phyloP scores from a whole-genome alignment of 345 rosid species.

The Eucalyptus paniculata region DNA sequence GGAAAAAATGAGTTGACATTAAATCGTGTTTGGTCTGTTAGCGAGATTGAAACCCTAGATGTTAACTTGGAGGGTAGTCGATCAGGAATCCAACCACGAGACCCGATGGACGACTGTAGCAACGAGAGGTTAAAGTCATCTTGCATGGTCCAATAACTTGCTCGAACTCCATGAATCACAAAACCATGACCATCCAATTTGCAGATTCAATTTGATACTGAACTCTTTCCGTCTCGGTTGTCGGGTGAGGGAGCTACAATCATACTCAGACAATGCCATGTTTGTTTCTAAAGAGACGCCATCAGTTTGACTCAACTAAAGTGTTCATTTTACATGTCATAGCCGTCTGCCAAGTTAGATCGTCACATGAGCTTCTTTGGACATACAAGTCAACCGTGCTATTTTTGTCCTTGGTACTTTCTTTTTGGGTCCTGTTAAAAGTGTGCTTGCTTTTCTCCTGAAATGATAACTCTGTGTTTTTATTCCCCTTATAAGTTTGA shows the following conservation, averaged over 20 bases:
- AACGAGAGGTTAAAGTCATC: neutral
- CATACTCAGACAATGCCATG: neutral
- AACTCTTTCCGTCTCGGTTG: neutral
- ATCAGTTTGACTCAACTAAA: neutral
- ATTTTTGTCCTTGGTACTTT: neutral
- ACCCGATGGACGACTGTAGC: neutral
- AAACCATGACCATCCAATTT: neutral
- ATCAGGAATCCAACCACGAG: neutral
- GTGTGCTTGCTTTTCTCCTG: neutral
- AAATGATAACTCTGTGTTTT: neutral
- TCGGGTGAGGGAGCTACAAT: neutral
- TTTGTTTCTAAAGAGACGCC: neutral
- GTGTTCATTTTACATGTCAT: neutral
- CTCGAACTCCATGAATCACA: neutral
- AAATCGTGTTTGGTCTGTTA: neutral
- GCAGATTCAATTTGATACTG: neutral
- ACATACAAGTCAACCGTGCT: neutral
- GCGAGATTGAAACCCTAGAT: neutral
- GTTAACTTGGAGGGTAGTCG: neutral
- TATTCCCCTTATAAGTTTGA: neutral
- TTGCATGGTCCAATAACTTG: neutral
- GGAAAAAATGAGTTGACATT: neutral
- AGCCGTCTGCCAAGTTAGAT: neutral
- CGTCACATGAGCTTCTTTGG: neutral
- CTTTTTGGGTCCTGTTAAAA: neutral